Percentiles rank a stretch among this genome's conserved stretches.
Conservation (phyloP, 345 rosid genomes). For the Brassica carinata region DNA sequence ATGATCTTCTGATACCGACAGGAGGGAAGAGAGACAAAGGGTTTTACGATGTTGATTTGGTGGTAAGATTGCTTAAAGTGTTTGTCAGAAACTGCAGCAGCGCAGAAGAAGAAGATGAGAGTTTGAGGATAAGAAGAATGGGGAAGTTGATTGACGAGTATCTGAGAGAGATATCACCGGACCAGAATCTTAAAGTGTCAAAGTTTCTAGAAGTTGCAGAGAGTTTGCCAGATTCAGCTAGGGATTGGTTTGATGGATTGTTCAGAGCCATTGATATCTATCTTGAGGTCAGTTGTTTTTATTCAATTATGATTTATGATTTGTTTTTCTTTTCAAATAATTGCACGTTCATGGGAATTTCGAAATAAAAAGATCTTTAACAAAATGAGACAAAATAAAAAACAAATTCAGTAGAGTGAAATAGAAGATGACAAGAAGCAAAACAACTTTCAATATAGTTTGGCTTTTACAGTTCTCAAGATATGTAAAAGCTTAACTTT, state of each 20-base stretch:
- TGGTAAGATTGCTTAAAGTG: constrained; percentile 55
- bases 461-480: constrained; percentile 30
- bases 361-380: background rate
- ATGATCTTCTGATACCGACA: constrained; percentile 65
- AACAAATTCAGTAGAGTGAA: constrained; percentile 23
- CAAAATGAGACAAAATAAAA: background rate
- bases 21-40: constrained; percentile 47
- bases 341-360: background rate
- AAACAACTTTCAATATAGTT: constrained; percentile 21
- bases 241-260: constrained; percentile 78
- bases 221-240: constrained; percentile 72
- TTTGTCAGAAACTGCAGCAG: constrained; percentile 41
- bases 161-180: constrained; percentile 75
- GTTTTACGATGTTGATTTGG: constrained; percentile 66
- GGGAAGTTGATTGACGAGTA: constrained; percentile 69
- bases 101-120: constrained; percentile 33
- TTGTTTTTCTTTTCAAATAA: background rate
- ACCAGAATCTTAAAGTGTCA: constrained; percentile 53
- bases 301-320: background rate
- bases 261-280: constrained; percentile 79
- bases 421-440: constrained; percentile 37
- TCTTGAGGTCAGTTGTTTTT: constrained; percentile 55
- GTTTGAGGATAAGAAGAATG: constrained; percentile 46
- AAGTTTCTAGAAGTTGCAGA: constrained; percentile 68
- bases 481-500: constrained; percentile 26